Evolutionary conservation across 495 filamentous ascomycete species (phyloP), one percentile per base, ranked within the genome.

Genomic region (Aspergillus biplanus): DNA sequence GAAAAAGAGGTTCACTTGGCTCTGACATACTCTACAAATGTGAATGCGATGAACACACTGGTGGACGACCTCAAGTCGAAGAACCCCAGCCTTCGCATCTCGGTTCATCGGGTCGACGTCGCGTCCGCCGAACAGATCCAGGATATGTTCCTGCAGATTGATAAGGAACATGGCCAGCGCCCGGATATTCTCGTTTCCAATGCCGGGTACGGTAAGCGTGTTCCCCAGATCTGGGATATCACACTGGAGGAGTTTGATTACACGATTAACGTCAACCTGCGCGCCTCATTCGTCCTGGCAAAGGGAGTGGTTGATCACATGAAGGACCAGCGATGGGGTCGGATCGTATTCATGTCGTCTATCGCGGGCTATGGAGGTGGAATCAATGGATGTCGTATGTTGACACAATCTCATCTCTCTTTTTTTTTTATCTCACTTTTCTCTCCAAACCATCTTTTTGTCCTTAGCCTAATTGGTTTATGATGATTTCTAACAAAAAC

Each of bases 111-210:
- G 65, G 82, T 85, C 27, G 86, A 90, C 59, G 77, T 88, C 9
- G 75, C 73, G 12, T 78, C 78, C 7, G 76, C 79, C 5, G 78
- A 78, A 0, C 78, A 84, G 35, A 80, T 88, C 49, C 69, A 81
- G 32, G 56, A 65, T 7, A 79, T 88, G 65, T 86, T 86, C 61
- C 65, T 68, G 33, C 70, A 84, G 35, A 83, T 89, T 34, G 79
- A 80, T 57, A 64, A 68, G 0, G 61, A 81, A 33, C 85, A 89
- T 62, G 78, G 79, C 50, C 76, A 83, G 35, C 67, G 77, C 44
- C 85, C 86, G 6, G 87, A 90, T 68, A 89, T 90, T 39, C 75
- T 89, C n/a, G 67, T 90, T 52, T 85, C 84, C 1, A 86, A 86
- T 68, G 84, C 85, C 6, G 84, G 83, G 0, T 78, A 83, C 56